phyloP scores from a whole-genome alignment of 2,329 filamentous ascomycete species.

The Coniochaeta hoffmannii region DNA sequence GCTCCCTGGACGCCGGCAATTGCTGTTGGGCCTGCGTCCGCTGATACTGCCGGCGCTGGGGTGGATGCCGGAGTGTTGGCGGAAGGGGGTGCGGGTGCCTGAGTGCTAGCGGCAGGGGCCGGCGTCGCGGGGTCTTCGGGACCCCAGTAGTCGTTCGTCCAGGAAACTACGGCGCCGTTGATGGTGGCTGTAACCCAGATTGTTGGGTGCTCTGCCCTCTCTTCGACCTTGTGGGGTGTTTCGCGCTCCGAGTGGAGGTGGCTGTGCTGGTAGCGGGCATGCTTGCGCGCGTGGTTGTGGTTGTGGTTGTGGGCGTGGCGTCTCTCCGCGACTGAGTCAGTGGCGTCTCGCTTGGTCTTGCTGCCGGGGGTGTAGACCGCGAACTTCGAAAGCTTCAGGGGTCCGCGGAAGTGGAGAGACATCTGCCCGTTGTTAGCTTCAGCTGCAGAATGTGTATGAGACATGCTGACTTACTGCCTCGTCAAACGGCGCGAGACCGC shows the following conservation, averaged over 20 bases:
- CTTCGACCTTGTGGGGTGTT: slow-evolving; percentile 30
- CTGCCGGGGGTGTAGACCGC: slow-evolving; percentile 57
- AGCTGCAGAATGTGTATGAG: neutral
- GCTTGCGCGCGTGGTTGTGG: no score
- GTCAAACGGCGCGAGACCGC: slow-evolving; percentile 58
- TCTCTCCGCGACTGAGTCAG: slow-evolving; percentile 3
- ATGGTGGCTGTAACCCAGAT: slow-evolving; percentile 51
- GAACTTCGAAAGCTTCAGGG: slow-evolving; percentile 57
- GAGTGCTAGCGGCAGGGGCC: slow-evolving; percentile 18
- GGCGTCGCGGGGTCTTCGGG: neutral
- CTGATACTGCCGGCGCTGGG: neutral
- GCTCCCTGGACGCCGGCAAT: neutral
- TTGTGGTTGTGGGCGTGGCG: neutral
- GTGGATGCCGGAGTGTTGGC: neutral
- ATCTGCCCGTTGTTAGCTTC: slow-evolving; percentile 37
- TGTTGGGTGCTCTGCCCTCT: slow-evolving; percentile 37
- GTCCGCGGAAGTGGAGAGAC: slow-evolving; percentile 66
- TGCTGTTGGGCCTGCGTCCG: neutral
- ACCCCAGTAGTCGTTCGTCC: slow-evolving; percentile 45
- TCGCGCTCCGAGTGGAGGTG: neutral
- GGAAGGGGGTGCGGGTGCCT: slow-evolving; percentile 3
- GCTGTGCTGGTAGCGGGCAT: slow-evolving; percentile 30
- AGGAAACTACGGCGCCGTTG: slow-evolving; percentile 48
- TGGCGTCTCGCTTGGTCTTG: slow-evolving; percentile 26
- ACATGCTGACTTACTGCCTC: slow-evolving; percentile 51